Evolutionary conservation across 306 rosid genomes (phyloP).

Genomic region (Mimosa bimucronata): DNA sequence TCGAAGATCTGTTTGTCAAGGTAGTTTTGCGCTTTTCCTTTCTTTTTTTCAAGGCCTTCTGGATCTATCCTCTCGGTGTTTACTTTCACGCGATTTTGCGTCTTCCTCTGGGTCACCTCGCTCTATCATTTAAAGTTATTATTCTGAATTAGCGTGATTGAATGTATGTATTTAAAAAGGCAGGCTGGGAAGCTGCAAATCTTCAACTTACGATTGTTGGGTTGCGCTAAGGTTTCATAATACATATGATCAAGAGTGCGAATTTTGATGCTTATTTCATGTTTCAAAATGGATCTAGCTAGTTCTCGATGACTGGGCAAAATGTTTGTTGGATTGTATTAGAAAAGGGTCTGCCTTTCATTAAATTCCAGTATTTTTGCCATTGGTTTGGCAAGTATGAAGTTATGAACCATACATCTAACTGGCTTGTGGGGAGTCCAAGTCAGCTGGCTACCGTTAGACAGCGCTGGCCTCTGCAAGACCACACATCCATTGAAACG

Average conservation of each 20-base stretch:
- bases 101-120: not conserved
- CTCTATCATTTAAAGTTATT: not conserved
- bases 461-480: not conserved
- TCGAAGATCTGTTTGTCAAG: slow-evolving; percentile 92
- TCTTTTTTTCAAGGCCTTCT: slow-evolving; percentile 6
- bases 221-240: not conserved
- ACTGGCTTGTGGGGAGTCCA: not conserved
- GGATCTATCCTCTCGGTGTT: not conserved
- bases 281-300: not conserved
- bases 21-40: slow-evolving; percentile 39
- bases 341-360: not conserved
- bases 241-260: not conserved
- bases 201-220: not conserved
- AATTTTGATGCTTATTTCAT: not conserved
- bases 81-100: not conserved
- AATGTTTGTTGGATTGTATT: not conserved
- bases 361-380: not conserved
- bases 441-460: not conserved
- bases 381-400: not conserved
- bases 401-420: not conserved
- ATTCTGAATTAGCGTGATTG: not conserved
- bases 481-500: not conserved
- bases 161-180: not conserved
- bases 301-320: not conserved
- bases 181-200: not conserved